These are phyloP conservation scores for Penicillium robsamsonii DNA, from an alignment of 495 filamentous ascomycete species.

Conservation along the genomic window DNA sequence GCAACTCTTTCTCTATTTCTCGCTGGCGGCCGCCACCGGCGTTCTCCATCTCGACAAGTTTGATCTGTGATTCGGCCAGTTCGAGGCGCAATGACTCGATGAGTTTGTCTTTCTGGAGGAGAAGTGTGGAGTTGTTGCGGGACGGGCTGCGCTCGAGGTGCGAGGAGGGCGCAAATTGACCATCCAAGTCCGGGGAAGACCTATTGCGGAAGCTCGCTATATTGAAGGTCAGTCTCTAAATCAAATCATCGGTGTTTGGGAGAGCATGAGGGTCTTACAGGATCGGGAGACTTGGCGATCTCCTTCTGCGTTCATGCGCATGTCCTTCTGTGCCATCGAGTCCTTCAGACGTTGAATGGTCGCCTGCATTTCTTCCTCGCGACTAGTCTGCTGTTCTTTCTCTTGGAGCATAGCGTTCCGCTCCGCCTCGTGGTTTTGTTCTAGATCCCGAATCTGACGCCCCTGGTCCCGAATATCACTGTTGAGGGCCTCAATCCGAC, in stretches of 20 bases:
- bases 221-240: constrained; percentile 29
- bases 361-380: constrained; percentile 84
- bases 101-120: constrained; percentile 92
- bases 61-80: constrained; percentile 91
- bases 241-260: background rate
- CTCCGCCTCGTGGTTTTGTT: constrained; percentile 86
- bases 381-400: constrained; percentile 78
- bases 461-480: constrained; percentile 76
- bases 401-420: constrained; percentile 83
- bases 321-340: constrained; percentile 68
- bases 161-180: constrained; percentile 85
- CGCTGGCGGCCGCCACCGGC: constrained; percentile 78
- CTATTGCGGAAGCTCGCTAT: constrained; percentile 55
- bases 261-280: constrained; percentile 51
- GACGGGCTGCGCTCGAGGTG: constrained; percentile 77
- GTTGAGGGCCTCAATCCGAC: constrained; percentile 72
- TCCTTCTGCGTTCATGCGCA: constrained; percentile 57
- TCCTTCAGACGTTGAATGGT: constrained; percentile 91
- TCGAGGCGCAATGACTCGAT: constrained; percentile 91
- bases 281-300: constrained; percentile 65
- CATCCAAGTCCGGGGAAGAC: constrained; percentile 50
- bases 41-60: constrained; percentile 91
- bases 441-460: constrained; percentile 81
- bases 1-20: constrained; percentile 81
- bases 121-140: constrained; percentile 78